A percentile compares a stretch with the other conserved stretches of the same genome.
phyloP scores from a whole-genome alignment of 1,284 basidiomycete species.

The Ceratobasidium papillatum region DNA sequence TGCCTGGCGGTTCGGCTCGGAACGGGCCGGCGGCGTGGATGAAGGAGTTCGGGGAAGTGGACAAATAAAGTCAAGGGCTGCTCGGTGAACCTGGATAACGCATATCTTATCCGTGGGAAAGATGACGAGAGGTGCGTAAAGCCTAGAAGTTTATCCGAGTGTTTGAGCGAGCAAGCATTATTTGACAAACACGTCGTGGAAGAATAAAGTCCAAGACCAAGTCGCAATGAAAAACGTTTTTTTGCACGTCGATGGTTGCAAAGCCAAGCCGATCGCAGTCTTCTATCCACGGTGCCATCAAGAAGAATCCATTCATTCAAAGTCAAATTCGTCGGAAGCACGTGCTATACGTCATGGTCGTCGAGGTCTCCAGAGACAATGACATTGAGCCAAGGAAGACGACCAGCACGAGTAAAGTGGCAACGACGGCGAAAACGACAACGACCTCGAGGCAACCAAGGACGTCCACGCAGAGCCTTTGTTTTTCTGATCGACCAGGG shows the following conservation, averaged over 20 bases:
- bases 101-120: background rate
- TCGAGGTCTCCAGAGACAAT: background rate
- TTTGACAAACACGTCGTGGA: too few relatives aligned
- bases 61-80: background rate
- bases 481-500: background rate
- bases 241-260: too few relatives aligned
- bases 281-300: background rate
- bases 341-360: background rate
- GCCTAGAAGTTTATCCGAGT: background rate
- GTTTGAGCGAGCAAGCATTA: background rate
- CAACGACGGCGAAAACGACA: background rate
- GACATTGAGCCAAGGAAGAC: background rate
- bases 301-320: background rate
- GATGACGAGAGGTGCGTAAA: background rate
- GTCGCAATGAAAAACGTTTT: background rate
- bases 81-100: too few relatives aligned
- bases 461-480: background rate
- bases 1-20: too few relatives aligned
- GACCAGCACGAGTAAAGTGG: too few relatives aligned
- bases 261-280: background rate
- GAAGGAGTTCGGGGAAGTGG: background rate
- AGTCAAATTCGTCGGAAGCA: background rate
- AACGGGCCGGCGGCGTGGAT: too few relatives aligned
- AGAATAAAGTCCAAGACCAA: too few relatives aligned
- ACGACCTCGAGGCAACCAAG: too few relatives aligned